These are phyloP conservation scores for Globisporangium yorkense DNA, from an alignment of 352 stramenopile species.

Conservation along the genomic window DNA sequence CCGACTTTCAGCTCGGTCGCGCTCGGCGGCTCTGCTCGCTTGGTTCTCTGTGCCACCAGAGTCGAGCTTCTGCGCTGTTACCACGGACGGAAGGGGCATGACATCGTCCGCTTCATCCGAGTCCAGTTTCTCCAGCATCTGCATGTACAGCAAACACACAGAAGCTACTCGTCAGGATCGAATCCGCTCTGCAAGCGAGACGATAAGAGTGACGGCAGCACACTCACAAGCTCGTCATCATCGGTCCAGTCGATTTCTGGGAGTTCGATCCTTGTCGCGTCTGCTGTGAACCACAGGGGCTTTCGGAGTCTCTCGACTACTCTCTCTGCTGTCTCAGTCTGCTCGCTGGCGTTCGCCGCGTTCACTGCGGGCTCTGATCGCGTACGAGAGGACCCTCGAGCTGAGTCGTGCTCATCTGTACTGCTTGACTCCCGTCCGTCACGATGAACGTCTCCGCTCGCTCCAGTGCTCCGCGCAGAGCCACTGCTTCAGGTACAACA, in stretches of 20 bases:
- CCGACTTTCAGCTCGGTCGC: constrained; percentile 32
- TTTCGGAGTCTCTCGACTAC: not conserved
- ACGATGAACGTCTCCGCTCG: not conserved
- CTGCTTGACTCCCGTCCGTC: not conserved
- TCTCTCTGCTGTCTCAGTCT: not conserved
- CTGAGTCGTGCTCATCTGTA: not conserved
- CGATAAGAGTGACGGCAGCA: not conserved
- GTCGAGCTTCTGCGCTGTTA: not conserved
- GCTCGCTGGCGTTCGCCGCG: not conserved
- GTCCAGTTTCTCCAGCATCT: constrained; percentile 33
- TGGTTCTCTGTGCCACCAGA: not conserved
- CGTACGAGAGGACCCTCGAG: not conserved
- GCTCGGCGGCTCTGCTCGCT: constrained; percentile 18
- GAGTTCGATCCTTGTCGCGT: constrained; percentile 1
- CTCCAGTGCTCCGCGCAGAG: not conserved
- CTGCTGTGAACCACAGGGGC: not conserved
- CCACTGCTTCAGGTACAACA: not conserved
- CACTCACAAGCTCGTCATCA: constrained; percentile 39
- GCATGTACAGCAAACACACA: not conserved
- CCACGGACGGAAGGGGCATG: not conserved
- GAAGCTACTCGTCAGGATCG: not conserved
- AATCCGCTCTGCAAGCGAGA: too few relatives aligned
- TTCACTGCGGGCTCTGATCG: not conserved
- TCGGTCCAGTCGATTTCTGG: constrained; percentile 54
- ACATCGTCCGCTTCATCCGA: constrained; percentile 7